Percentiles rank a stretch among this genome's conserved stretches.
Conservation (phyloP, 83 land plant genomes). For the Thuja plicata region DNA sequence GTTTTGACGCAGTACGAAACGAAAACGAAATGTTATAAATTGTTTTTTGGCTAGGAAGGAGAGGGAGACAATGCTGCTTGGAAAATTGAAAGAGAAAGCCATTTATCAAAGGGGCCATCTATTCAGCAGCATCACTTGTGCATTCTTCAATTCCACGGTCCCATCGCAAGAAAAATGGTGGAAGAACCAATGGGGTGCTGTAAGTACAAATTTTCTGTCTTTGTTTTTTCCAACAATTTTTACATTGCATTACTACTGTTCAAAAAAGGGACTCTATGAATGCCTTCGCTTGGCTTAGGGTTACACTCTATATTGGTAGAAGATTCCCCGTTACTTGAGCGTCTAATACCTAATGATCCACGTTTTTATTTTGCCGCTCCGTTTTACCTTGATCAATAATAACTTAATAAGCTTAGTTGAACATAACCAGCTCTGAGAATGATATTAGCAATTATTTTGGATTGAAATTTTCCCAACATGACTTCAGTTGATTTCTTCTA, state of each 20-base stretch:
- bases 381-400: background rate
- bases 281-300: background rate
- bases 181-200: slow-evolving; percentile 7
- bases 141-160: background rate
- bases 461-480: background rate
- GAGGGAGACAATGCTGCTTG: background rate
- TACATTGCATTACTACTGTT: background rate
- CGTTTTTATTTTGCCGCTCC: background rate
- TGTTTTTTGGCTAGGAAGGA: background rate
- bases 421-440: background rate
- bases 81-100: background rate
- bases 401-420: background rate
- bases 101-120: background rate
- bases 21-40: background rate
- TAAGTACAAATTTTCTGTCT: background rate
- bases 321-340: no score
- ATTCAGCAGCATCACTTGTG: background rate
- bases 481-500: background rate
- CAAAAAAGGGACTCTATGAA: background rate
- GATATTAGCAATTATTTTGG: no score
- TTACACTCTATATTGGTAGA: no score
- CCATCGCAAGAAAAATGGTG: slow-evolving; percentile 7
- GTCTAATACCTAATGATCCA: background rate
- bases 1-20: background rate
- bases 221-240: background rate